Conservation (phyloP, 441 rosid species). For the Eugenia klotzschiana region DNA sequence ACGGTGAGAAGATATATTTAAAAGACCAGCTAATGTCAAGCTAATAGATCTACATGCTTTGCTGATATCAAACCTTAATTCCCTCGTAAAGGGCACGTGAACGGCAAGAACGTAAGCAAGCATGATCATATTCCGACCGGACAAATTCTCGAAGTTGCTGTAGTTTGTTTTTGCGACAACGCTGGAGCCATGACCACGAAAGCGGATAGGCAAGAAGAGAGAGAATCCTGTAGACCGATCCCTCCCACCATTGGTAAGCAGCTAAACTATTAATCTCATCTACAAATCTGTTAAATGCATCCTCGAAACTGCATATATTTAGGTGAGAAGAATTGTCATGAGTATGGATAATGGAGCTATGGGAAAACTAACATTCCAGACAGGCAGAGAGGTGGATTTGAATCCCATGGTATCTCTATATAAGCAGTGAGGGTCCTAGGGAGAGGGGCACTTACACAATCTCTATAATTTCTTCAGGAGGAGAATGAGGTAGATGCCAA, state of each 20-base stretch:
- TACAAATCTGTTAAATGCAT: conserved; percentile 69
- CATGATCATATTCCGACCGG: not conserved
- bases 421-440: not conserved
- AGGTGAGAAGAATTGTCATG: not conserved
- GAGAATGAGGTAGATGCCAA: conserved; percentile 69
- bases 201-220: conserved; percentile 70
- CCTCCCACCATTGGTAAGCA: conserved; percentile 95
- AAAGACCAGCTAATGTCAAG: not conserved
- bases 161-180: conserved; percentile 51
- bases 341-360: not conserved
- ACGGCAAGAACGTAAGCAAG: not conserved
- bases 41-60: not conserved
- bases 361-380: not conserved
- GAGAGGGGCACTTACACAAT: conserved; percentile 46
- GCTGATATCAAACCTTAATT: not conserved
- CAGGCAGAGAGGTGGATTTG: not conserved
- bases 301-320: conserved; percentile 46
- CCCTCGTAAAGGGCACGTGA: not conserved
- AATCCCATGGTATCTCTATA: not conserved
- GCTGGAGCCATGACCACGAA: conserved; percentile 87
- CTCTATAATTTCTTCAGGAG: conserved; percentile 67
- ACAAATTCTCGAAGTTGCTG: conserved; percentile 88
- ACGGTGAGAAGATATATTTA: not conserved
- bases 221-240: conserved; percentile 57
- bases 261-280: conserved; percentile 77